Evolutionary conservation across 1,284 basidiomycete genomes (phyloP).

Genomic region (Cryptococcus sp.): DNA sequence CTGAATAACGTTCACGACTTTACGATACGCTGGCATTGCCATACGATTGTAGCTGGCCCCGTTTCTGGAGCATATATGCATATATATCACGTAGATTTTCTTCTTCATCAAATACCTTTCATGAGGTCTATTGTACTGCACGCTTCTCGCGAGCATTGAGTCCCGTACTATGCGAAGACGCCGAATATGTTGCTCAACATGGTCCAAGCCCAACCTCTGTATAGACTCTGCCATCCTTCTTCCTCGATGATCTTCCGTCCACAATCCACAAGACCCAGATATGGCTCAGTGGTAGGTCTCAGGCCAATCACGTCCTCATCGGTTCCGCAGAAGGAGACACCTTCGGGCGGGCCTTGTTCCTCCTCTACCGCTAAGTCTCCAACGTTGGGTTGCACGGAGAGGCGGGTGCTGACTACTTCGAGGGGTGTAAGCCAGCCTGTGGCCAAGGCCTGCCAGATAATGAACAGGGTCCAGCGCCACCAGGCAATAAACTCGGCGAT

Average conservation of each 20-base stretch:
- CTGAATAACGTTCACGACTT: not conserved
- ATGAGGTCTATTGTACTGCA: not conserved
- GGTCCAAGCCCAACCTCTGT: slow-evolving; percentile 86
- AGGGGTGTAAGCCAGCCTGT: slow-evolving; percentile 71
- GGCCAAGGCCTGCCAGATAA: slow-evolving; percentile 61
- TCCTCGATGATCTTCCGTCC: slow-evolving; percentile 77
- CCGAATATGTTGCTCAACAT: slow-evolving; percentile 65
- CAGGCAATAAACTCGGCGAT: slow-evolving; percentile 22
- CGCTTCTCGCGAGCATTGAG: not conserved
- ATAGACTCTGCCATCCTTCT: slow-evolving; percentile 74
- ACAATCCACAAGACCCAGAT: slow-evolving; percentile 74
- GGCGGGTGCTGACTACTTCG: slow-evolving; percentile 76
- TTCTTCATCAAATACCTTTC: not conserved
- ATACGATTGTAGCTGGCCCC: not conserved
- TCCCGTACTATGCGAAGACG: slow-evolving; percentile 56
- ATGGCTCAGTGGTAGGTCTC: slow-evolving; percentile 82
- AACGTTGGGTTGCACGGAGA: slow-evolving; percentile 82
- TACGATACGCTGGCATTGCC: not conserved
- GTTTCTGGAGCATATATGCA: not conserved
- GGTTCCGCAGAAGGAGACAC: slow-evolving; percentile 63
- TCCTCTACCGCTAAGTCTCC: slow-evolving; percentile 68
- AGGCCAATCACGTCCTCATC: slow-evolving; percentile 88
- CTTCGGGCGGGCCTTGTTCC: slow-evolving; percentile 61
- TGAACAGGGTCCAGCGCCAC: slow-evolving; percentile 58
- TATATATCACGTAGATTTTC: not conserved